Evolutionary conservation across 140 eudicot genomes (phyloP), one percentile per base, ranked within the genome.

Genomic region (Anethum foeniculum): DNA sequence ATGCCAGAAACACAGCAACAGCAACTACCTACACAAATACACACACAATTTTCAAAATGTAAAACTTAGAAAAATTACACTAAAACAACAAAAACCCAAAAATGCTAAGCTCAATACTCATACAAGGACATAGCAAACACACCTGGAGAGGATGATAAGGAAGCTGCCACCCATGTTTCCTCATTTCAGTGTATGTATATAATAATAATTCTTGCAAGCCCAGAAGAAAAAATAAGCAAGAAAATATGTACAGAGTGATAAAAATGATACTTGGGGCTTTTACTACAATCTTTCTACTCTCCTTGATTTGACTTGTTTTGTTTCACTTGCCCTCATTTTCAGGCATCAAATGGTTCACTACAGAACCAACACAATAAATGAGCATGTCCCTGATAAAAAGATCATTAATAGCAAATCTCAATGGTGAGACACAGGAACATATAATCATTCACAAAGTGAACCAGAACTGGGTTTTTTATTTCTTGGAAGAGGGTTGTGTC

Each of bases 141-240:
- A 95, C 99, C 96, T 95, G 99, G n/a, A 95, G 97, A 80, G 99
- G 98, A 80, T 95, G 99, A 77, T 95, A 95, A 32, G 99, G 99
- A 77, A 93, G 98, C 84, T 95, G 96, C 99, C 99, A 95, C 44
- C 99, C 99, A 87, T 95, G 97, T 85, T 93, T 95, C 87, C 99
- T 95, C 99, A 95, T 79, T 85, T 78, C 76, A 75, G 80, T 73
- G 81, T 79, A 81, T 23, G 54, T 44, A 80, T 73, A 62, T 4
- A 62, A 9, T 62, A 62, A n/a, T n/a, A 2, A 79, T 88, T 69
- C 82, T 90, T 84, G 77, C 36, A 77, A 60, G 2, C 44, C 64
- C 71, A 73, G 69, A 65, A 71, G 81, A 44, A 41, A 41, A 30
- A n/a, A 44, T 82, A 34, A 19, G 71, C 65, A 80, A 77, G 85